phyloP scores from a whole-genome alignment of 371 early-diverging fungal species.

The Vittaforma corneae region DNA sequence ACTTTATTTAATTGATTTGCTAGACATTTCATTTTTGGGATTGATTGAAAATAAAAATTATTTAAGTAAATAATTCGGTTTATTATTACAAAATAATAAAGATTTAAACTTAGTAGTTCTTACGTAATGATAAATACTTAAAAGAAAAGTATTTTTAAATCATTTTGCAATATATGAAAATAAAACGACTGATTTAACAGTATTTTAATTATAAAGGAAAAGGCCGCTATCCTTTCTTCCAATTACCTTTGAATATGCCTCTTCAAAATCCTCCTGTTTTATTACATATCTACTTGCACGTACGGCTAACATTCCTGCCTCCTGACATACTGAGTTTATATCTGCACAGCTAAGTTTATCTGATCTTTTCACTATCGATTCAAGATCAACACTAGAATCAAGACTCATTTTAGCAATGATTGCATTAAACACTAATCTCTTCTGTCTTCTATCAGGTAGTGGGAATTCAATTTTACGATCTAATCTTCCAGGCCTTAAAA shows the following conservation, averaged over 20 bases:
- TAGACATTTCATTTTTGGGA: too few species aligned
- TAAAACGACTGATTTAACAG: background rate
- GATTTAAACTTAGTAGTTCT: too few species aligned
- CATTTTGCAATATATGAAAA: too few species aligned
- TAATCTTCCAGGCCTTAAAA: constrained; percentile 83
- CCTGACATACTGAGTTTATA: constrained; percentile 95
- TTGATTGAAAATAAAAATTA: too few species aligned
- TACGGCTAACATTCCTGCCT: constrained; percentile 97
- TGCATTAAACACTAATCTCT: constrained; percentile 89
- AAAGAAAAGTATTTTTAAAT: too few species aligned
- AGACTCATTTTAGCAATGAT: constrained; percentile 94
- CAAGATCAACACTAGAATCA: constrained; percentile 89
- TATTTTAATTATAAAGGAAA: constrained; percentile 52
- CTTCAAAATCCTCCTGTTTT: constrained; percentile 87
- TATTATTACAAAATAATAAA: too few species aligned
- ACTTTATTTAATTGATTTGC: too few species aligned
- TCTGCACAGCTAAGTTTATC: constrained; percentile 96
- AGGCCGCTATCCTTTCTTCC: constrained; percentile 48
- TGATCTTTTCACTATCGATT: constrained; percentile 88
- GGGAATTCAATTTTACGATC: constrained; percentile 86
- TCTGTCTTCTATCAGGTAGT: constrained; percentile 93
- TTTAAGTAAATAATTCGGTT: too few species aligned
- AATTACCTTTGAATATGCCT: constrained; percentile 63
- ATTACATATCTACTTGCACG: constrained; percentile 92
- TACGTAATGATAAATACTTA: too few species aligned